These are phyloP conservation scores for Withania somnifera DNA, from an alignment of 305 asterid species.

Conservation along the genomic window DNA sequence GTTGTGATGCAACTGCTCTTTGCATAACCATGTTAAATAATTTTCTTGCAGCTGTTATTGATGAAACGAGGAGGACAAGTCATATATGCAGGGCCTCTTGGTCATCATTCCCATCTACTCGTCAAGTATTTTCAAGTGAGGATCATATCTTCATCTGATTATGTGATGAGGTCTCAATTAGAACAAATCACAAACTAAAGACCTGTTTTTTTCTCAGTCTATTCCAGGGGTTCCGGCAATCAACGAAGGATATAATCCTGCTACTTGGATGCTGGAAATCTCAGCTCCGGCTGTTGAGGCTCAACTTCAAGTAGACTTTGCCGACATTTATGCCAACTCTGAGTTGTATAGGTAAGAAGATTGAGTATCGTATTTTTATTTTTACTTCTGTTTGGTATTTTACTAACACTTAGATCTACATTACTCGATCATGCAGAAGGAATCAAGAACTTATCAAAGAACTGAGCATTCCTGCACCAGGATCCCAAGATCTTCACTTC, in stretches of 20 bases:
- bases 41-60: conserved; percentile 43
- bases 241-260: conserved; percentile 79
- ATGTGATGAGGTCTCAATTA: neutral
- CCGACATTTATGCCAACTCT: conserved; percentile 57
- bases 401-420: neutral
- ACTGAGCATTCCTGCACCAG: conserved; percentile 64
- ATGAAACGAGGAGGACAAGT: conserved; percentile 96
- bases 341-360: conserved; percentile 53
- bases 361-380: neutral
- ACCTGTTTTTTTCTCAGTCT: conserved; percentile 29
- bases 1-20: neutral
- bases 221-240: conserved; percentile 70
- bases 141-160: neutral
- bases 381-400: neutral
- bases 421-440: conserved; percentile 35
- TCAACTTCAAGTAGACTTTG: conserved; percentile 63
- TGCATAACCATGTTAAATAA: neutral
- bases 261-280: conserved; percentile 89
- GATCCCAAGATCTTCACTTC: conserved; percentile 59
- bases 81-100: conserved; percentile 68
- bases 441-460: conserved; percentile 69
- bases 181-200: neutral
- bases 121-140: conserved; percentile 70
- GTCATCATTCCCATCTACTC: conserved; percentile 50
- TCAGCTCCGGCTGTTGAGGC: conserved; percentile 59